phyloP scores from a whole-genome alignment of 2,329 filamentous ascomycete species.

The Leptographium flavum region DNA sequence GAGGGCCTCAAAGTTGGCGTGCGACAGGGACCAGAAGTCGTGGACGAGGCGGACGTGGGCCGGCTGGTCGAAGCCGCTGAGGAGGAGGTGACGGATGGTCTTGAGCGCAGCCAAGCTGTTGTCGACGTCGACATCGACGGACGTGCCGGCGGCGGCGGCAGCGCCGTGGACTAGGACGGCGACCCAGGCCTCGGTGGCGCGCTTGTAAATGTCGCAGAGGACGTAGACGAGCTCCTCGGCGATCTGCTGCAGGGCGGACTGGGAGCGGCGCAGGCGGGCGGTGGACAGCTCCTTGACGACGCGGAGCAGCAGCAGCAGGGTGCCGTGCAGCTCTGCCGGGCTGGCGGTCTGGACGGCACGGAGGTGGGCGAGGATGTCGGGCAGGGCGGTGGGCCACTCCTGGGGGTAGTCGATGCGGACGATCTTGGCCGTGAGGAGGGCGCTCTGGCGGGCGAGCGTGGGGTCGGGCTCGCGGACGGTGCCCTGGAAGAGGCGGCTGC shows the following conservation, averaged over 20 bases:
- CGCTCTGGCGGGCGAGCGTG: constrained; percentile 72
- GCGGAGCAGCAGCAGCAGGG: constrained; percentile 64
- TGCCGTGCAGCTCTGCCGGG: constrained; percentile 53
- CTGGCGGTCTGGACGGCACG: constrained; percentile 43
- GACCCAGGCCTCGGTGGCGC: constrained; percentile 58
- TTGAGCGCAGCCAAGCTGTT: constrained; percentile 71
- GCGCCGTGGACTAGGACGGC: constrained; percentile 38
- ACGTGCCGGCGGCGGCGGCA: constrained; percentile 28
- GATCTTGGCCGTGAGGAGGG: constrained; percentile 76
- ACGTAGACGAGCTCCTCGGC: constrained; percentile 76
- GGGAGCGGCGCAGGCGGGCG: constrained; percentile 59
- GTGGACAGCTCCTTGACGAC: constrained; percentile 85
- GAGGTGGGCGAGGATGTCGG: constrained; percentile 48
- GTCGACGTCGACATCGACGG: constrained; percentile 51
- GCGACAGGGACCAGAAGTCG: constrained; percentile 67
- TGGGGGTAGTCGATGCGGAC: constrained; percentile 77
- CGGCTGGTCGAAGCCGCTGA: constrained; percentile 72
- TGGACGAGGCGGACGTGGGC: constrained; percentile 63
- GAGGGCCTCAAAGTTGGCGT: constrained; percentile 65
- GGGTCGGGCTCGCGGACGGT: constrained; percentile 64
- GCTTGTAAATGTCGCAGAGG: constrained; percentile 63
- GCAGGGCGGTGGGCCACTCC: constrained; percentile 60
- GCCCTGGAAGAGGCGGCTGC: constrained; percentile 59
- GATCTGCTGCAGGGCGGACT: constrained; percentile 61
- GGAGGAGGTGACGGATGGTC: constrained; percentile 61